Conservation (phyloP, 1,284 basidiomycete species). For the Phaffia rhodozyma region DNA sequence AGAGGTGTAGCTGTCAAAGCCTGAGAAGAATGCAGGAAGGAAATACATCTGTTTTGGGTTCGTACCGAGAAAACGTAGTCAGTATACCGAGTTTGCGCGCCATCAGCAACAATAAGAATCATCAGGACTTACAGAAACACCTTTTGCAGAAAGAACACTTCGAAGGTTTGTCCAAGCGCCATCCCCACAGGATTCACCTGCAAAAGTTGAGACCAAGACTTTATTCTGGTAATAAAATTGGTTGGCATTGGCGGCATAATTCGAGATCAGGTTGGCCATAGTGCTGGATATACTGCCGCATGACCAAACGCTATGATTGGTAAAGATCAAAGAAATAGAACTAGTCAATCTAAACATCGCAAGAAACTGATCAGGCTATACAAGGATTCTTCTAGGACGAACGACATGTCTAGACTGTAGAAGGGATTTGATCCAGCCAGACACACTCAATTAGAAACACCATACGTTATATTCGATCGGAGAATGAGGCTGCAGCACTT, state of each 20-base stretch:
- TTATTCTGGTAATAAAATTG: constrained; percentile 49
- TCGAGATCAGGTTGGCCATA: constrained; percentile 50
- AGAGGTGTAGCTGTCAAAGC: constrained; percentile 19
- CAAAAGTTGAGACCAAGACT: constrained; percentile 62
- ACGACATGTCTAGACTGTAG: constrained; percentile 37
- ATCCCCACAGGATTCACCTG: constrained; percentile 41
- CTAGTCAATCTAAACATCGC: neutral
- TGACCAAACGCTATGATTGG: constrained; percentile 8
- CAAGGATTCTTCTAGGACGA: neutral
- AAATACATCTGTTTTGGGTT: constrained; percentile 31
- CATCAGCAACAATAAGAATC: constrained; percentile 52
- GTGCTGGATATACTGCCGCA: constrained; percentile 40
- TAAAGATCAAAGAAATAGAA: neutral
- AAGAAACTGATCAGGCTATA: neutral
- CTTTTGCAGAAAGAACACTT: neutral
- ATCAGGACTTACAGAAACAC: constrained; percentile 31
- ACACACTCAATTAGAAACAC: constrained; percentile 40
- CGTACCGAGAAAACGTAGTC: neutral
- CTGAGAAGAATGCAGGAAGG: constrained; percentile 35
- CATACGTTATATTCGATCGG: constrained; percentile 30
- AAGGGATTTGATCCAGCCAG: constrained; percentile 29
- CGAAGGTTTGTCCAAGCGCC: constrained; percentile 10
- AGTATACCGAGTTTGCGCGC: constrained; percentile 29
- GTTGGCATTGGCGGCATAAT: constrained; percentile 48
- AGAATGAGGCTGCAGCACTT: neutral